Evolutionary conservation across 768 basidiomycete species (phyloP).

Genomic region (Peribolospora baueri): DNA sequence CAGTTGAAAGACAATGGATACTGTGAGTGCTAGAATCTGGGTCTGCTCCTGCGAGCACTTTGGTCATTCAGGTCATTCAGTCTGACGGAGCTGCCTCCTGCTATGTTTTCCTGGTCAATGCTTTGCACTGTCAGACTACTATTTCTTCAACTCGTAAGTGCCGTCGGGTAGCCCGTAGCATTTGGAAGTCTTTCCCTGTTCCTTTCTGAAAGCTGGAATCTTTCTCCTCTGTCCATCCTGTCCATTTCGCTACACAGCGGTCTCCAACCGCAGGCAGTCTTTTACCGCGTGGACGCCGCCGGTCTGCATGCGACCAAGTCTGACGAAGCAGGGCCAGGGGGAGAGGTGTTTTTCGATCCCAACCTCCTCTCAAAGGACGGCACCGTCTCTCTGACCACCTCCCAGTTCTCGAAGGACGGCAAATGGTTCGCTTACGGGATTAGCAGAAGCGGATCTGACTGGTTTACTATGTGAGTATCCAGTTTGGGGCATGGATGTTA

Average conservation of each 20-base stretch:
- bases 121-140: no score
- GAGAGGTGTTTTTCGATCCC: conserved; percentile 62
- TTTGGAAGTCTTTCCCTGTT: not conserved
- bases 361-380: conserved; percentile 51
- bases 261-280: conserved; percentile 27
- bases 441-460: conserved; percentile 14
- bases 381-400: conserved; percentile 36
- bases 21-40: no score
- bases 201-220: not conserved
- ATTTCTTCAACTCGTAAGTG: no score
- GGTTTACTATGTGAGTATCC: conserved; percentile 13
- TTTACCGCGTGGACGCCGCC: conserved; percentile 32
- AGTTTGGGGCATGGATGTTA: not conserved
- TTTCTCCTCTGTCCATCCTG: not conserved
- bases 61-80: no score
- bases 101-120: no score
- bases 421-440: conserved; percentile 32
- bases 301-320: conserved; percentile 4
- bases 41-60: no score
- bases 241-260: conserved; percentile 22
- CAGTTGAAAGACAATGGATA: no score
- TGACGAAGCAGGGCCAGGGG: conserved; percentile 22
- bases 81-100: no score
- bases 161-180: no score
- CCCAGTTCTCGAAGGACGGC: conserved; percentile 40